phyloP scores from a whole-genome alignment of 306 rosid species.

The Vigna unguiculata region DNA sequence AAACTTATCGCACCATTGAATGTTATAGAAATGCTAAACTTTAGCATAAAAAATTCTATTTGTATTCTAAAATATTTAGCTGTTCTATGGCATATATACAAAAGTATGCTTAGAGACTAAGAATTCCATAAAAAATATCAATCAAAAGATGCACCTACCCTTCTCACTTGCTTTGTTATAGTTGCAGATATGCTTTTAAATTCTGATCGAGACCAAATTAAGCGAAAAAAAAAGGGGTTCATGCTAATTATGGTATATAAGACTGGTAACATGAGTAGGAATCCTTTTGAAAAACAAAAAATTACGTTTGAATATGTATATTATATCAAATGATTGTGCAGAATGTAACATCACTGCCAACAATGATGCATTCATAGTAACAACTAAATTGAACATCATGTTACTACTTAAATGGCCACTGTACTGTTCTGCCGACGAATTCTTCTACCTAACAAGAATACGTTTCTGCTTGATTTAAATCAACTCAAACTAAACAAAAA shows the following conservation, averaged over 20 bases:
- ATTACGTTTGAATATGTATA: neutral
- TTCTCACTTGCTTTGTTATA: neutral
- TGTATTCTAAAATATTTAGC: no score
- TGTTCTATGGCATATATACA: no score
- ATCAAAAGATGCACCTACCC: slow-evolving; percentile 21
- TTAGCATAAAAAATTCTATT: no score
- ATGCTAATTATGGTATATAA: no score
- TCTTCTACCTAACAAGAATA: slow-evolving; percentile 8
- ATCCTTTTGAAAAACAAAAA: no score
- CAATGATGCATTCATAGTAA: neutral
- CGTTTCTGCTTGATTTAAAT: slow-evolving; percentile 17
- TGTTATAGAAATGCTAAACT: neutral
- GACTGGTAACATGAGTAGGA: no score
- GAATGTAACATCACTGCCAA: neutral
- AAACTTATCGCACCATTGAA: neutral
- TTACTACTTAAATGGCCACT: neutral
- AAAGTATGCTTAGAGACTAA: neutral
- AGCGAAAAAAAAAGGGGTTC: neutral
- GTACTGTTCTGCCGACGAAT: neutral
- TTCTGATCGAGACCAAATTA: neutral
- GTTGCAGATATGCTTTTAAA: neutral
- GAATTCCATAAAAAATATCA: slow-evolving; percentile 6
- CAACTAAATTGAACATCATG: neutral
- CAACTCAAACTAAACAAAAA: no score
- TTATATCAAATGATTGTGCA: neutral